These are phyloP conservation scores for Trichophyton rubrum DNA, from an alignment of 2,329 filamentous ascomycete species.

Conservation along the genomic window DNA sequence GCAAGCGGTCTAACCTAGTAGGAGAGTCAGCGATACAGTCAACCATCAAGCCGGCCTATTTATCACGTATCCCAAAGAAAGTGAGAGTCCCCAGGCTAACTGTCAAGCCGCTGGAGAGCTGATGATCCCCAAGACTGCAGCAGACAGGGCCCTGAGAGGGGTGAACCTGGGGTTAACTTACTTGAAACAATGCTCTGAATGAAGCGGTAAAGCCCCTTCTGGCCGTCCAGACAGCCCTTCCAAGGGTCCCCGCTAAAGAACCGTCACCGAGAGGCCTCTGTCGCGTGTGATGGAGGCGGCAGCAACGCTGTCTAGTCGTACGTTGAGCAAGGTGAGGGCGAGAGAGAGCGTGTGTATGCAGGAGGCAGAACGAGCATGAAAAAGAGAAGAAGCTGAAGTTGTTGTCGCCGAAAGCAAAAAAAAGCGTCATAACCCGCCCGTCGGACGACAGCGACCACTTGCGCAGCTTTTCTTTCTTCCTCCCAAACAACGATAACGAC, in stretches of 20 bases:
- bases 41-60: background rate
- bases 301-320: background rate
- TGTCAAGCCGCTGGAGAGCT: background rate
- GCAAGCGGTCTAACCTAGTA: background rate
- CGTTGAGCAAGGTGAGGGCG: background rate
- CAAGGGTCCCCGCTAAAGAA: background rate
- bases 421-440: background rate
- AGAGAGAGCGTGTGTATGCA: background rate
- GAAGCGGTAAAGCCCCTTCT: background rate
- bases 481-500: background rate
- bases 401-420: background rate
- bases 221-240: background rate
- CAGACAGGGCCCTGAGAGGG: background rate
- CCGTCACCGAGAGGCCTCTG: background rate
- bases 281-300: background rate
- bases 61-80: background rate
- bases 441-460: background rate
- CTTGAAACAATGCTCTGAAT: background rate
- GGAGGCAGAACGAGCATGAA: background rate
- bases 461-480: background rate
- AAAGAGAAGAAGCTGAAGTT: background rate
- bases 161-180: background rate
- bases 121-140: background rate
- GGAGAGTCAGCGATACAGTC: background rate
- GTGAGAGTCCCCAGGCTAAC: background rate